phyloP scores from a whole-genome alignment of 108 stramenopile species.

The Pseudonitzschia multiseries region DNA sequence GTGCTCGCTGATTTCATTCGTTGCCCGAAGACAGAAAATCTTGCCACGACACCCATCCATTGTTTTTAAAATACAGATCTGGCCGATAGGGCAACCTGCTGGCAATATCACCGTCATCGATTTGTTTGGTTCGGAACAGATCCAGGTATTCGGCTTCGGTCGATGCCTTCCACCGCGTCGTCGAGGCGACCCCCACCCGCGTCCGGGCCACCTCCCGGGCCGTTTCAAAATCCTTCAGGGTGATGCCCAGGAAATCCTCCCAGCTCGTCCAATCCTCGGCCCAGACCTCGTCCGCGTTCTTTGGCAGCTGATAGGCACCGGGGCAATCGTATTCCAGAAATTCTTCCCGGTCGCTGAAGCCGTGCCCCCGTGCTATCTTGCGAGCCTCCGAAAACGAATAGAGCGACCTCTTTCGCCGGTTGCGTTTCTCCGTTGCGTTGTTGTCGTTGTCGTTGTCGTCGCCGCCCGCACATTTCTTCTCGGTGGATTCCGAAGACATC shows the following conservation, averaged over 20 bases:
- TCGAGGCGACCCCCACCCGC: constrained; percentile 2
- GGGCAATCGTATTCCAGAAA: constrained; percentile 67
- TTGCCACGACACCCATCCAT: constrained; percentile 48
- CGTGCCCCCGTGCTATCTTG: constrained; percentile 63
- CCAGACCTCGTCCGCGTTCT: constrained; percentile 72
- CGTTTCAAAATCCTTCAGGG: constrained; percentile 24
- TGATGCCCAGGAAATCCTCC: constrained; percentile 73
- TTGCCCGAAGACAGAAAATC: constrained; percentile 42
- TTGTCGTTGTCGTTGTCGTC: background rate
- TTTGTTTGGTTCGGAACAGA: constrained; percentile 26
- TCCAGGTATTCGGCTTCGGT: constrained; percentile 48
- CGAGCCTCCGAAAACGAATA: constrained; percentile 67
- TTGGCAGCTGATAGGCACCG: constrained; percentile 74
- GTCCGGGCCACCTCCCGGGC: constrained; percentile 45
- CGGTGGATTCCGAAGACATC: background rate
- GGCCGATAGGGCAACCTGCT: constrained; percentile 61
- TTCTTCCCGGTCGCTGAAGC: constrained; percentile 58
- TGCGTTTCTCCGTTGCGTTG: background rate
- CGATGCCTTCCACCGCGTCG: constrained; percentile 16
- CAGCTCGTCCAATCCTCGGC: constrained; percentile 62
- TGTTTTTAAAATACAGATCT: constrained; percentile 61
- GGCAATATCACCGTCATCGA: constrained; percentile 52
- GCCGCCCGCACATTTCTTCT: background rate
- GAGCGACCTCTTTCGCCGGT: constrained; percentile 20
- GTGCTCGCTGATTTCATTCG: too few species aligned